Evolutionary conservation across 257 asterid genomes (phyloP).

Genomic region (Nicotiana obtusifolia): DNA sequence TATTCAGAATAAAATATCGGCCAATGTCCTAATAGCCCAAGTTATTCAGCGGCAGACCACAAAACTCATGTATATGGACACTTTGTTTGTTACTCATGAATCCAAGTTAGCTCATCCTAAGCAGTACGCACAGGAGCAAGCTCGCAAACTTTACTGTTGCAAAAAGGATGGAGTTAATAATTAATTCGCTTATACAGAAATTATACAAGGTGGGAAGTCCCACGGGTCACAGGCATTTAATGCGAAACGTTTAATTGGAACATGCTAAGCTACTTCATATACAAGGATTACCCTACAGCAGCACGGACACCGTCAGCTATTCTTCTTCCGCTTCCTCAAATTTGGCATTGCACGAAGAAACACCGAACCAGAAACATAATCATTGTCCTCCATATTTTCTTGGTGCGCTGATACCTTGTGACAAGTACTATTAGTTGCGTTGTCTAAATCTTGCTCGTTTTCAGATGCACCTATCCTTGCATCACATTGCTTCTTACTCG

Average conservation of each 20-base stretch:
- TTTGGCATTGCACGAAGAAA: conserved; percentile 82
- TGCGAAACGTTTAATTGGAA: background rate
- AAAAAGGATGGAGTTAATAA: background rate
- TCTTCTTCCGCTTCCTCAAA: conserved; percentile 50
- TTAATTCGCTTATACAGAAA: background rate
- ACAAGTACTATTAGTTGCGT: background rate
- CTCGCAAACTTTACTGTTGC: background rate
- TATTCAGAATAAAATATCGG: background rate
- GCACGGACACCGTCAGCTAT: background rate
- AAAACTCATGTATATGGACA: background rate
- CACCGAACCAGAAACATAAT: background rate
- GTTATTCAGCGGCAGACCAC: background rate
- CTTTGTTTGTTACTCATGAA: background rate
- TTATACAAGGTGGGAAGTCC: background rate
- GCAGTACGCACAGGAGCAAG: background rate
- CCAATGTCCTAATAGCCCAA: background rate
- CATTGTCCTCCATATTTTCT: conserved; percentile 22
- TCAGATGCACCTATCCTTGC: conserved; percentile 8
- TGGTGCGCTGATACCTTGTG: background rate
- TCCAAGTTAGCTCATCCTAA: background rate
- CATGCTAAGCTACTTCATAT: background rate
- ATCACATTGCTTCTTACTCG: background rate
- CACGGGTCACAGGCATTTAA: background rate
- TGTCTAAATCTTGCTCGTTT: conserved; percentile 13
- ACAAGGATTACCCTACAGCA: background rate